These are phyloP conservation scores for Kodamaea plutei DNA, from an alignment of 1,139 yeast species.

Conservation along the genomic window DNA sequence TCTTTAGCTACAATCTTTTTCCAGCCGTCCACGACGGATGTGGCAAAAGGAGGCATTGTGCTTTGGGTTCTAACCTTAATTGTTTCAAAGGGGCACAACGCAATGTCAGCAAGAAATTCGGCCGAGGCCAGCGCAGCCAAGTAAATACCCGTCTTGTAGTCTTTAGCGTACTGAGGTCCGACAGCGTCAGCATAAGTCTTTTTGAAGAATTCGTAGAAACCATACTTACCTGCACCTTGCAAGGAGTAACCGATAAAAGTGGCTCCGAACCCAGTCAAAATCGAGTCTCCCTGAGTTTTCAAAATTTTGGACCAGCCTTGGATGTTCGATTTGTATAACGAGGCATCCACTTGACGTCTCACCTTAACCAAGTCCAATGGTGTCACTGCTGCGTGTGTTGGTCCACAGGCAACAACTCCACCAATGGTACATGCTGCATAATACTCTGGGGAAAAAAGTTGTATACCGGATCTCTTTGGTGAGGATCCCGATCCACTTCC, in stretches of 20 bases:
- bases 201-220: conserved; percentile 88
- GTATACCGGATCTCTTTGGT: conserved; percentile 28
- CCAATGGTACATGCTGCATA: conserved; percentile 84
- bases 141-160: conserved; percentile 69
- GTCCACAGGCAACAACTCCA: conserved; percentile 91
- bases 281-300: conserved; percentile 70
- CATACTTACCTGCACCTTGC: conserved; percentile 97
- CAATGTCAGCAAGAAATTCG: conserved; percentile 84
- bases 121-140: conserved; percentile 88
- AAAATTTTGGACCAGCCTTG: conserved; percentile 77
- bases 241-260: conserved; percentile 86
- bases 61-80: conserved; percentile 92
- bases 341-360: conserved; percentile 80
- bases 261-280: conserved; percentile 86
- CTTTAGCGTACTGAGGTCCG: conserved; percentile 60
- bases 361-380: conserved; percentile 92
- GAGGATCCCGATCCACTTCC: conserved; percentile 9
- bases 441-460: conserved; percentile 65
- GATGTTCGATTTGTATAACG: conserved; percentile 65
- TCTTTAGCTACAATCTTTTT: conserved; percentile 59
- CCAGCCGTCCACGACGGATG: conserved; percentile 62
- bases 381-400: conserved; percentile 88
- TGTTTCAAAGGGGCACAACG: conserved; percentile 90
- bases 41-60: conserved; percentile 78
- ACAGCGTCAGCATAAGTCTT: conserved; percentile 64